These are phyloP conservation scores for Berberis thunbergii DNA, from an alignment of 164 flowering plant species.

Conservation along the genomic window DNA sequence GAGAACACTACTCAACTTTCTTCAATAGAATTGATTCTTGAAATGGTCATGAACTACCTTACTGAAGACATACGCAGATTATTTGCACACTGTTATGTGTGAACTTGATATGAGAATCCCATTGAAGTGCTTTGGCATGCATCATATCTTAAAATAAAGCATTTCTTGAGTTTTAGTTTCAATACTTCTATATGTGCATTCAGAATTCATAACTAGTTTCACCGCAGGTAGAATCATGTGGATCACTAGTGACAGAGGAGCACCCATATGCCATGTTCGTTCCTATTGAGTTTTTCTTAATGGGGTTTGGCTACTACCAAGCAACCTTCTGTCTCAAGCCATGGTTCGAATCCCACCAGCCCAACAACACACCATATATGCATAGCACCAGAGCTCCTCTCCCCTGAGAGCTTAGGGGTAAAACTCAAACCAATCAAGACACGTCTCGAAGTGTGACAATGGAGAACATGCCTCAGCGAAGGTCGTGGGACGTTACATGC, in stretches of 20 bases:
- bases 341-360: constrained; percentile 33
- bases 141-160: too few species aligned
- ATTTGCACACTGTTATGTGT: too few species aligned
- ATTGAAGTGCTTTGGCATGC: too few species aligned
- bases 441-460: not conserved
- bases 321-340: constrained; percentile 27
- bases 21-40: too few species aligned
- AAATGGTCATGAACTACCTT: too few species aligned
- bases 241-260: constrained; percentile 86
- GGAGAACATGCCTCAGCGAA: too few species aligned
- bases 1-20: too few species aligned
- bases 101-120: too few species aligned
- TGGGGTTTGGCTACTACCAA: constrained; percentile 60
- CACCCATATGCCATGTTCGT: constrained; percentile 85
- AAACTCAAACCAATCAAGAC: constrained; percentile 89
- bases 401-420: constrained; percentile 76
- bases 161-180: too few species aligned
- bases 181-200: too few species aligned
- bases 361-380: constrained; percentile 46
- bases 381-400: constrained; percentile 78
- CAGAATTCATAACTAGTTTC: not conserved
- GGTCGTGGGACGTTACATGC: too few species aligned
- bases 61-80: too few species aligned
- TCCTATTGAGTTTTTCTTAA: constrained; percentile 75
- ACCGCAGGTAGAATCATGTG: constrained; percentile 73